Conservation (phyloP, 2,329 filamentous ascomycete genomes). For the Dothidotthia symphoricarpi region DNA sequence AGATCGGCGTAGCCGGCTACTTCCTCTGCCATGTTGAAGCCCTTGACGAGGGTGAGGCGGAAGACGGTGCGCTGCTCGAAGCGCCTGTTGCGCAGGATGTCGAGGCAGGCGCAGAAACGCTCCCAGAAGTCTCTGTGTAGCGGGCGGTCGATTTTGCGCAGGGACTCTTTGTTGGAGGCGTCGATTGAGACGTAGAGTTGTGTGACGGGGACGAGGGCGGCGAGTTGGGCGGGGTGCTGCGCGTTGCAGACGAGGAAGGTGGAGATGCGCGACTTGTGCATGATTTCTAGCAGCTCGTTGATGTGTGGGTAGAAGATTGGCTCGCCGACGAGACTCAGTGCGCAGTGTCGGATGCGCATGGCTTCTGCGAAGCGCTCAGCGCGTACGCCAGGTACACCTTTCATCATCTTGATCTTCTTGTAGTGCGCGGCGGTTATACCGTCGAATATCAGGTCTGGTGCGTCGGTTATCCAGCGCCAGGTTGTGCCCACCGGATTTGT, state of each 20-base stretch:
- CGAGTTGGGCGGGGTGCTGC: slow-evolving; percentile 89
- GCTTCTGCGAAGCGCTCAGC: slow-evolving; percentile 91
- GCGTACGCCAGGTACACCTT: slow-evolving; percentile 86
- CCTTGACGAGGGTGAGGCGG: slow-evolving; percentile 91
- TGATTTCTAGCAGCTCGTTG: slow-evolving; percentile 81
- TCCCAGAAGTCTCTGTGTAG: slow-evolving; percentile 98
- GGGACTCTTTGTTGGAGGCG: slow-evolving; percentile 82
- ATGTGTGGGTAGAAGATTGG: slow-evolving; percentile 99
- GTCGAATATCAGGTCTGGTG: slow-evolving; percentile 82
- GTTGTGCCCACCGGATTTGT: slow-evolving; percentile 96
- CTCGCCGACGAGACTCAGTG: slow-evolving; percentile 87
- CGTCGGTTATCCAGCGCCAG: slow-evolving; percentile 94
- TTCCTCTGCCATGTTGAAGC: slow-evolving; percentile 96
- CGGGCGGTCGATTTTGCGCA: slow-evolving; percentile 85
- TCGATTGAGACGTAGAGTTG: slow-evolving; percentile 97
- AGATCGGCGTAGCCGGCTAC: slow-evolving; percentile 86
- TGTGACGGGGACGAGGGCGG: slow-evolving; percentile 77
- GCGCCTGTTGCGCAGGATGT: slow-evolving; percentile 80
- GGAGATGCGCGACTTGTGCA: slow-evolving; percentile 83
- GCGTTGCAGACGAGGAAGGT: slow-evolving; percentile 97
- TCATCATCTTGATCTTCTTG: slow-evolving; percentile 96
- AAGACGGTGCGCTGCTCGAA: slow-evolving; percentile 90
- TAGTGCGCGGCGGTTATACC: slow-evolving; percentile 92
- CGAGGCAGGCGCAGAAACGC: slow-evolving; percentile 84
- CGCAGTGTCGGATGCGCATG: slow-evolving; percentile 90